Evolutionary conservation across 345 rosid species (phyloP).

Genomic region (Pistacia atlantica): DNA sequence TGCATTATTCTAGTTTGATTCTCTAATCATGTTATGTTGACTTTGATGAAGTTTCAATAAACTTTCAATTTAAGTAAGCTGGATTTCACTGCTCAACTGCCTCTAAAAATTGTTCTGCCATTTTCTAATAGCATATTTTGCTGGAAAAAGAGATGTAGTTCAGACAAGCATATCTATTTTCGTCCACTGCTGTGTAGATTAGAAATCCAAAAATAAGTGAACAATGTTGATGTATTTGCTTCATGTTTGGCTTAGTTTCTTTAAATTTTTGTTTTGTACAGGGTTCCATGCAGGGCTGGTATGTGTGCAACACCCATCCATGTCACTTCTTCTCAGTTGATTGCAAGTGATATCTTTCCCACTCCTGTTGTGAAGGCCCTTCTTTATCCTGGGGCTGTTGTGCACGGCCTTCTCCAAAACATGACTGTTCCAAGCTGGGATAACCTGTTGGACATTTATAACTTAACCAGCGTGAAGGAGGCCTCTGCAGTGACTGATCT

Average conservation of each 20-base stretch:
- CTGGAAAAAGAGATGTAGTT: neutral
- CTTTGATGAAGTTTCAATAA: no score
- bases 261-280: slow-evolving; percentile 25
- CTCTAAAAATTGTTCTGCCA: neutral
- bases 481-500: slow-evolving; percentile 80
- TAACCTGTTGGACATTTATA: slow-evolving; percentile 59
- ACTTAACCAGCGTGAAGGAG: slow-evolving; percentile 69
- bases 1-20: neutral
- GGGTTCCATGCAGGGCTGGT: slow-evolving; percentile 92
- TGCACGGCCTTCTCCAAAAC: slow-evolving; percentile 54
- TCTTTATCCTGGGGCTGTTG: slow-evolving; percentile 83
- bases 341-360: slow-evolving; percentile 92
- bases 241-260: neutral
- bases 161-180: neutral
- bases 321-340: slow-evolving; percentile 92
- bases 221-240: neutral
- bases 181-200: neutral
- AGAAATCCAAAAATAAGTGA: neutral
- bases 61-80: no score
- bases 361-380: slow-evolving; percentile 74
- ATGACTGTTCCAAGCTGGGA: slow-evolving; percentile 79
- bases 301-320: slow-evolving; percentile 88
- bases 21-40: slow-evolving; percentile 7
- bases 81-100: no score
- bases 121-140: neutral